Conservation (phyloP, 2,329 filamentous ascomycete species). For the Penicillium sp. region DNA sequence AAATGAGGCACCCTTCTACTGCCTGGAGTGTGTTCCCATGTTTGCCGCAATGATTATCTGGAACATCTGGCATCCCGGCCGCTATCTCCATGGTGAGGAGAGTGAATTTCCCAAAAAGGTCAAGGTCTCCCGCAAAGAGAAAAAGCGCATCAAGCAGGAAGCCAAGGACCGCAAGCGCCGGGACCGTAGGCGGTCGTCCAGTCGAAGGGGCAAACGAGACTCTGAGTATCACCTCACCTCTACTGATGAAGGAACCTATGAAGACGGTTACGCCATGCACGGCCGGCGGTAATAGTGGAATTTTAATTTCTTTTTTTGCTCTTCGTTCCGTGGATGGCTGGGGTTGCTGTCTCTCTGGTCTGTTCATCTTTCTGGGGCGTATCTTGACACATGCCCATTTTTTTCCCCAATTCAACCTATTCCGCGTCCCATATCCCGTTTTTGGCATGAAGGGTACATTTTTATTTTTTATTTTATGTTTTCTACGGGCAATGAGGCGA, state of each 20-base stretch:
- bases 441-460: no score
- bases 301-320: neutral
- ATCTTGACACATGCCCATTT: no score
- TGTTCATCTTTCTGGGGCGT: neutral
- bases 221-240: slow-evolving; percentile 2
- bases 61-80: slow-evolving; percentile 5
- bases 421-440: no score
- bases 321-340: neutral
- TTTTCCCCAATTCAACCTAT: no score
- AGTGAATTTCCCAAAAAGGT: slow-evolving; percentile 5
- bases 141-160: slow-evolving; percentile 3
- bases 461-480: no score
- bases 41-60: slow-evolving; percentile 2
- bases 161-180: slow-evolving; percentile 1
- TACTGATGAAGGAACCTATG: neutral
- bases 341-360: neutral
- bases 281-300: neutral
- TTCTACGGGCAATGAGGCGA: no score
- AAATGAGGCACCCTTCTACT: slow-evolving; percentile 5
- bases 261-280: neutral
- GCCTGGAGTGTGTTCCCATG: slow-evolving; percentile 4
- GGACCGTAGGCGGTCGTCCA: neutral
- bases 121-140: slow-evolving; percentile 8
- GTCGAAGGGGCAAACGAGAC: neutral
- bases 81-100: slow-evolving; percentile 5